Conservation (phyloP, 768 basidiomycete species). For the Mycena epipterygia region DNA sequence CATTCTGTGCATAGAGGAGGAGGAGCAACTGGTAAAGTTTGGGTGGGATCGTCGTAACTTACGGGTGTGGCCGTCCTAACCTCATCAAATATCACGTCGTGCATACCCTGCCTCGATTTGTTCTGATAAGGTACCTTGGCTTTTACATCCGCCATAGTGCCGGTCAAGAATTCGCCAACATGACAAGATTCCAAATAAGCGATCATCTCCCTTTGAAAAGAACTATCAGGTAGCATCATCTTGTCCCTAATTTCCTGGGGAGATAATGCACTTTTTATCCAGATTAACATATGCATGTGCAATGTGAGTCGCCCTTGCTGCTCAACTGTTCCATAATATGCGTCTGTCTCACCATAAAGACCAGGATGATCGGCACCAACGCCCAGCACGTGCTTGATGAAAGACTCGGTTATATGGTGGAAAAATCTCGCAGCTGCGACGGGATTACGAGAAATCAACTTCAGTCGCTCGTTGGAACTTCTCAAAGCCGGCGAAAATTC, state of each 20-base stretch:
- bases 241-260: conserved; percentile 48
- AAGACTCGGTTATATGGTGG: conserved; percentile 45
- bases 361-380: conserved; percentile 36
- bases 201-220: conserved; percentile 44
- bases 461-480: conserved; percentile 13
- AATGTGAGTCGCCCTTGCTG: conserved; percentile 53
- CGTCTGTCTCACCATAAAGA: conserved; percentile 45
- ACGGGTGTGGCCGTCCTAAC: neutral
- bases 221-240: conserved; percentile 39
- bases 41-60: conserved; percentile 40
- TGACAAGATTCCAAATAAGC: conserved; percentile 49
- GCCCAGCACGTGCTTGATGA: conserved; percentile 48
- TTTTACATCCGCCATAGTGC: conserved; percentile 34
- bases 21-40: conserved; percentile 40
- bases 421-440: conserved; percentile 49
- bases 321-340: conserved; percentile 57
- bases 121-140: neutral
- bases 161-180: conserved; percentile 47
- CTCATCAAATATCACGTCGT: neutral
- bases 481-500: conserved; percentile 37
- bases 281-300: conserved; percentile 53
- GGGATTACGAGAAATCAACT: conserved; percentile 40
- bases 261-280: conserved; percentile 43
- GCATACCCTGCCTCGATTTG: neutral
- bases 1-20: conserved; percentile 15